Conservation (phyloP, 2,329 filamentous ascomycete genomes). For the Alternaria sp. region DNA sequence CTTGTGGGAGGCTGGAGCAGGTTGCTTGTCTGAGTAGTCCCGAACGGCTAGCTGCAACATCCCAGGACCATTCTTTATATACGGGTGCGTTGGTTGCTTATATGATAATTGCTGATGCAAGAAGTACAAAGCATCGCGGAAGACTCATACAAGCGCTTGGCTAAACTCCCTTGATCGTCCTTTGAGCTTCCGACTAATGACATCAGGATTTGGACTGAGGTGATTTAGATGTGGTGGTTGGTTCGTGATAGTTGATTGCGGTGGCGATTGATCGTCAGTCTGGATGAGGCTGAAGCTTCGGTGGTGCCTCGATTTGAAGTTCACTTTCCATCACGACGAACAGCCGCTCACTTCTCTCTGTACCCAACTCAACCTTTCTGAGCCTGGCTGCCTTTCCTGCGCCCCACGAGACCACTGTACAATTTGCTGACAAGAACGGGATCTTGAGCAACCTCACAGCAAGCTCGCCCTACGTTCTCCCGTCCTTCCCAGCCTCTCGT, state of each 20-base stretch:
- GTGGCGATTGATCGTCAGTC: neutral
- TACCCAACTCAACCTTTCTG: neutral
- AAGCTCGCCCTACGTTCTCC: neutral
- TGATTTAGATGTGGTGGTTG: neutral
- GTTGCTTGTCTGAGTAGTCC: neutral
- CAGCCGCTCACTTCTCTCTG: neutral
- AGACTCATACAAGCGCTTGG: neutral
- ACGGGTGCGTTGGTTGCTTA: neutral
- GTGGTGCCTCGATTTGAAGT: neutral
- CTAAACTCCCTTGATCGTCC: neutral
- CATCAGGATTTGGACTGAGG: neutral
- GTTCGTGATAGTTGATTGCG: neutral
- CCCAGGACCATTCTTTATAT: neutral
- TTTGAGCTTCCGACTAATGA: neutral
- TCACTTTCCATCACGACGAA: neutral
- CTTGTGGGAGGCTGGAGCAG: neutral
- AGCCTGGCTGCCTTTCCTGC: neutral
- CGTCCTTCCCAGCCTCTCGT: neutral
- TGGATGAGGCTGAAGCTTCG: conserved; percentile 6
- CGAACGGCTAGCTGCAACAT: neutral
- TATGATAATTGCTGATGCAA: neutral
- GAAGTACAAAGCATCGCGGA: neutral
- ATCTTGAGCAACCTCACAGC: neutral
- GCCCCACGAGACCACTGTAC: neutral
- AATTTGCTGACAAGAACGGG: neutral